Evolutionary conservation across 2,329 filamentous ascomycete species (phyloP).

Genomic region (Hirsutella thompsonii): DNA sequence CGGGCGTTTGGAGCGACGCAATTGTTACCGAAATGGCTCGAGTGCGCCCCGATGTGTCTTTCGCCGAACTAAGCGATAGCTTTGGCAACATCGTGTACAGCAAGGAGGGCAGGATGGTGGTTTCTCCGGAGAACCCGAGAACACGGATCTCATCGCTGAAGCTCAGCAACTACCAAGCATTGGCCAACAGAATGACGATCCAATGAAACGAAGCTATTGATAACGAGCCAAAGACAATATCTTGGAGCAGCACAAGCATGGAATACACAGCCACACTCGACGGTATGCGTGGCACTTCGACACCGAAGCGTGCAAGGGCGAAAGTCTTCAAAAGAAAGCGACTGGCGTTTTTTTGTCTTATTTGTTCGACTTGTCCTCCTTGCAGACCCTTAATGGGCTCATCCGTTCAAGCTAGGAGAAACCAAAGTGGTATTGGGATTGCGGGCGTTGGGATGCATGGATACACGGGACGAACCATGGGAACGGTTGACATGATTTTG

Average conservation of each 20-base stretch:
- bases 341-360: too few species aligned
- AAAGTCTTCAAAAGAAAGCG: too few species aligned
- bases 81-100: conserved; percentile 47
- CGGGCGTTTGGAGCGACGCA: conserved; percentile 58
- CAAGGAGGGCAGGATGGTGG: conserved; percentile 46
- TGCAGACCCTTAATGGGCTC: background rate
- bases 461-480: conserved; percentile 1
- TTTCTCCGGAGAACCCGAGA: conserved; percentile 41
- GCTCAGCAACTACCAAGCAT: conserved; percentile 41
- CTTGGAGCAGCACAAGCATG: background rate
- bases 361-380: too few species aligned
- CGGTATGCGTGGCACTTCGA: too few species aligned
- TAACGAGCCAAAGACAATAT: background rate
- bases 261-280: background rate
- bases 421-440: background rate
- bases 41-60: conserved; percentile 44
- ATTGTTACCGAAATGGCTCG: conserved; percentile 49
- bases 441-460: conserved; percentile 4
- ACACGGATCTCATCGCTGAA: conserved; percentile 42
- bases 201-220: conserved; percentile 11
- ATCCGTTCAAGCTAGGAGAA: background rate
- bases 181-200: conserved; percentile 26
- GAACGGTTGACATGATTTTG: background rate
- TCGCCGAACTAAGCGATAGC: conserved; percentile 49
- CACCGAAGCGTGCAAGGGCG: background rate